These are phyloP conservation scores for Suillus hirtellus DNA, from an alignment of 768 basidiomycete species.

Conservation along the genomic window DNA sequence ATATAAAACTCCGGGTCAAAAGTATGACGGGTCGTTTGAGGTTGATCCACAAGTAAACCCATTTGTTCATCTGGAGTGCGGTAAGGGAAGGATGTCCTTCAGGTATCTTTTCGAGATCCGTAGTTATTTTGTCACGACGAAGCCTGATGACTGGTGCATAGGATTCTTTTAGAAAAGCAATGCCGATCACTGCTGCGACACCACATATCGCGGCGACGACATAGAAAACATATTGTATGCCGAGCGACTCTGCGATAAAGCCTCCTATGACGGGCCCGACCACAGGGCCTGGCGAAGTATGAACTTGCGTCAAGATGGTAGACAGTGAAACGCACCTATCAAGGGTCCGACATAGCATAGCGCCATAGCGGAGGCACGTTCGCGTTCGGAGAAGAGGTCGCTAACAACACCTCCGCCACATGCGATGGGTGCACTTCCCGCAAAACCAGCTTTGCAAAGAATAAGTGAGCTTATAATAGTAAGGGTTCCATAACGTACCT, in stretches of 20 bases:
- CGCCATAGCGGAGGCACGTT: constrained; percentile 70
- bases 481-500: constrained; percentile 36
- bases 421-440: constrained; percentile 64
- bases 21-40: constrained; percentile 54
- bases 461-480: background rate
- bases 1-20: constrained; percentile 61
- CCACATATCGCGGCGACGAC: background rate
- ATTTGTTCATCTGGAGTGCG: constrained; percentile 29
- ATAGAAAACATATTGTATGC: background rate
- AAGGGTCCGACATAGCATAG: constrained; percentile 65
- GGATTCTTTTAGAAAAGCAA: constrained; percentile 71
- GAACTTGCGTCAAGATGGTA: background rate
- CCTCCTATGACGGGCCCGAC: constrained; percentile 31
- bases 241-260: background rate
- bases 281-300: constrained; percentile 39
- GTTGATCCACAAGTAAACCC: constrained; percentile 57
- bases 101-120: constrained; percentile 47
- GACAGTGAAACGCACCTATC: constrained; percentile 38
- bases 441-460: constrained; percentile 52
- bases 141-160: constrained; percentile 70
- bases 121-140: constrained; percentile 38
- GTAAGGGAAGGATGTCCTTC: constrained; percentile 29
- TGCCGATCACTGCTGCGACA: background rate
- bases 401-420: constrained; percentile 65
- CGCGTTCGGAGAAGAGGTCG: constrained; percentile 52